Evolutionary conservation across 108 stramenopile genomes (phyloP).

Genomic region (Mediolabrus comicus): DNA sequence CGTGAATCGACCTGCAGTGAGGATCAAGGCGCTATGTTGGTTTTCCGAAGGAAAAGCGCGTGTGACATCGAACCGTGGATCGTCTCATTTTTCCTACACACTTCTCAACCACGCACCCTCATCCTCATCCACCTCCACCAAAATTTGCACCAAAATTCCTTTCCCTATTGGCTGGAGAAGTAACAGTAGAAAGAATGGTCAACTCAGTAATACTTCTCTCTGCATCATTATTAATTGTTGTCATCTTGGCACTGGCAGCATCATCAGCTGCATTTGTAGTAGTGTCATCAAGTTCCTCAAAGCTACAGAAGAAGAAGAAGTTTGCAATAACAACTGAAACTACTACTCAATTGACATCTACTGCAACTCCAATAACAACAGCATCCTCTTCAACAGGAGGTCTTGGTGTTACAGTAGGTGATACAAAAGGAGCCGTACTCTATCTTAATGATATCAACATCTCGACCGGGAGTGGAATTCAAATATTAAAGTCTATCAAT

Average conservation of each 20-base stretch:
- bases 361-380: background rate
- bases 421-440: slow-evolving; percentile 79
- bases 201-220: background rate
- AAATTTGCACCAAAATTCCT: too few relatives aligned
- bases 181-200: too few relatives aligned
- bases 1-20: too few relatives aligned
- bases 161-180: too few relatives aligned
- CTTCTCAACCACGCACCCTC: too few relatives aligned
- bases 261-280: background rate
- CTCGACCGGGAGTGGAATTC: slow-evolving; percentile 55
- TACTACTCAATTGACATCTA: background rate
- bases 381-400: slow-evolving; percentile 3
- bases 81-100: too few relatives aligned
- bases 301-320: background rate
- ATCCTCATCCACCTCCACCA: too few relatives aligned
- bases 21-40: too few relatives aligned
- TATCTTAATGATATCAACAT: slow-evolving; percentile 67
- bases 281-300: background rate
- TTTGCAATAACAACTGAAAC: background rate
- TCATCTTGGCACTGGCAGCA: background rate
- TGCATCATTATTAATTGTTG: background rate
- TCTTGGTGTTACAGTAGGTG: slow-evolving; percentile 46
- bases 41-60: too few relatives aligned
- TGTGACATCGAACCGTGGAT: too few relatives aligned
- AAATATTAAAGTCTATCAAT: slow-evolving; percentile 60